Evolutionary conservation across 345 rosid species (phyloP), one percentile per base, ranked within the genome.

Genomic region (Ceriops tagal): DNA sequence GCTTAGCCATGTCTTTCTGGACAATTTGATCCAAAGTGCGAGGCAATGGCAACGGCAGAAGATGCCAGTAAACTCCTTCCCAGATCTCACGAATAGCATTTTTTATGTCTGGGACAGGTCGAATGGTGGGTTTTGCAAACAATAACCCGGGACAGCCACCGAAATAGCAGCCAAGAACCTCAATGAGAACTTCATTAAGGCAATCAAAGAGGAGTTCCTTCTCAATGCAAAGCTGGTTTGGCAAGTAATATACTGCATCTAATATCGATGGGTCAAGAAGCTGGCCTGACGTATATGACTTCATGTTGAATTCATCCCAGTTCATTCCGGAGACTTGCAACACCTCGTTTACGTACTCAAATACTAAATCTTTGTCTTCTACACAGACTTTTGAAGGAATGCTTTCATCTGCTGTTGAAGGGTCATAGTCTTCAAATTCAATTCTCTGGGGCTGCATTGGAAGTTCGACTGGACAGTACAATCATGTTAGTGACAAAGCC

Each of bases 141-240:
- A 87, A 81, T 49, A 83, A 74, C 75, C 87, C 83, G 10, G 87
- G 86, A 21, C 84, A 84, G 75, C 79, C 80, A 77, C 87, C 84
- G 37, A 68, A 61, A 55, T 75, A 72, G 64, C 77, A 73, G 27
- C 62, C 83, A 39, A 84, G 86, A 51, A 88, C 66, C 78, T 90
- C 92, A 79, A 77, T 58, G 51, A 95, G 89, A 79, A 81, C 92
- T 78, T 95, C 99, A 8, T 88, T 87, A 66, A 87, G 82, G 68
- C 89, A 86, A 76, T 92, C 91, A 32, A 87, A 88, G 55, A 92
- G 84, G 55, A 90, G 88, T 58, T 81, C 77, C 68, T 79, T 74
- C 31, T 81, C 83, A 10, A 7, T 55, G 72, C 90, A 86, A 69
- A 84, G 78, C 46, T 76, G 75, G 83, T 75, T 84, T 15, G 87